Conservation (phyloP, 116 monocot species). For the Trichopus zeylanicus region DNA sequence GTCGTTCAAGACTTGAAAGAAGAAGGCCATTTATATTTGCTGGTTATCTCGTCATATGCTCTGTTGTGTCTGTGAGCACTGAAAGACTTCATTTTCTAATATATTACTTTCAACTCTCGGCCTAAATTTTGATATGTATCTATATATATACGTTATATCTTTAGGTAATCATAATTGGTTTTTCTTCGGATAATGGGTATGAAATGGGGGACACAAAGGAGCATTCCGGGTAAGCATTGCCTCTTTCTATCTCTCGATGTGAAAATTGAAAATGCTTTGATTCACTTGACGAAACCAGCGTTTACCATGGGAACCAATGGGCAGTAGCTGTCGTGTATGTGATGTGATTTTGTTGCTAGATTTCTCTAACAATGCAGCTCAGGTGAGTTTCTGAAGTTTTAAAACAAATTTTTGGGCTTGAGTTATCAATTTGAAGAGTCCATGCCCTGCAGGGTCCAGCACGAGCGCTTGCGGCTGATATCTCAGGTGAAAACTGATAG, state of each 20-base stretch:
- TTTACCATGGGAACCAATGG: constrained; percentile 52
- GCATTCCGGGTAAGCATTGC: constrained; percentile 32
- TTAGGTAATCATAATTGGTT: constrained; percentile 47
- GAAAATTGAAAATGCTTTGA: neutral
- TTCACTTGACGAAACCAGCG: constrained; percentile 18
- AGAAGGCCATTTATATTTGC: constrained; percentile 53
- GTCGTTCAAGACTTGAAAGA: constrained; percentile 34
- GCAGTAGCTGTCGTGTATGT: constrained; percentile 47
- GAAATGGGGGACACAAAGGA: constrained; percentile 54
- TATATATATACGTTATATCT: neutral
- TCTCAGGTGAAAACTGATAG: constrained; percentile 28
- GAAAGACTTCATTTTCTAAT: neutral
- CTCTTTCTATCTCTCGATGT: neutral
- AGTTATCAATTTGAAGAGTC: neutral
- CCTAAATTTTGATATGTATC: neutral
- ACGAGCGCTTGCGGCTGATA: constrained; percentile 67
- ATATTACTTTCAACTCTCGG: neutral
- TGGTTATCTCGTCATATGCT: constrained; percentile 49
- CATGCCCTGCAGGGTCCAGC: constrained; percentile 62
- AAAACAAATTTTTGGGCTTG: no score
- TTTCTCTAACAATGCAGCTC: constrained; percentile 60
- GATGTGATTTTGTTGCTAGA: constrained; percentile 61
- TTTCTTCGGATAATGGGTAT: constrained; percentile 58
- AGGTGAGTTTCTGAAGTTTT: constrained; percentile 15
- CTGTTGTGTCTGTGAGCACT: constrained; percentile 47